These are phyloP conservation scores for Apiotrichum porosum DNA, from an alignment of 1,284 basidiomycete genomes.

Conservation along the genomic window DNA sequence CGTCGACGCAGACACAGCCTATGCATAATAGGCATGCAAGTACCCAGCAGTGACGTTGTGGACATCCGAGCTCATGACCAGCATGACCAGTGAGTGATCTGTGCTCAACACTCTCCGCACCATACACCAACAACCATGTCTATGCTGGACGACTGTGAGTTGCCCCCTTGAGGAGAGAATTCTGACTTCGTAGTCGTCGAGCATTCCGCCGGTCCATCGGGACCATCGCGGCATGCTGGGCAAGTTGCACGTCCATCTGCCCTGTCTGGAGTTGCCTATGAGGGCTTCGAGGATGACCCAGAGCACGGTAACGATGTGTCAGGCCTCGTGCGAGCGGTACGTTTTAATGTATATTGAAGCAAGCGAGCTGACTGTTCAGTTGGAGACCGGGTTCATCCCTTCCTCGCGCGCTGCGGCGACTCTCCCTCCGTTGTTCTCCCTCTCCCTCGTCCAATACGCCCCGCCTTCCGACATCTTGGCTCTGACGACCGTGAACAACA, in stretches of 20 bases:
- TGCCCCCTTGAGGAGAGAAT: neutral
- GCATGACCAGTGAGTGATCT: neutral
- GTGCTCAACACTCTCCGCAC: neutral
- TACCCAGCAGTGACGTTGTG: neutral
- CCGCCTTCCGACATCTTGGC: conserved; percentile 73
- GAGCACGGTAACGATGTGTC: conserved; percentile 24
- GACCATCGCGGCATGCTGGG: conserved; percentile 18
- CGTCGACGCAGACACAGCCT: no score
- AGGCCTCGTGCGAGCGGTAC: conserved; percentile 32
- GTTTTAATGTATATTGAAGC: no score
- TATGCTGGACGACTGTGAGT: conserved; percentile 84
- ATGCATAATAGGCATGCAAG: neutral
- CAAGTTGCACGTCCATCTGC: conserved; percentile 39
- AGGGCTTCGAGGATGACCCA: conserved; percentile 73
- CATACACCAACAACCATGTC: conserved; percentile 18
- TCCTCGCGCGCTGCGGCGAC: conserved; percentile 32
- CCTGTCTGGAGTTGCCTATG: conserved; percentile 64
- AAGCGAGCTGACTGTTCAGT: conserved; percentile 23
- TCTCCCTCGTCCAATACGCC: conserved; percentile 80
- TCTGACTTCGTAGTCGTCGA: conserved; percentile 63
- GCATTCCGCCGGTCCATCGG: conserved; percentile 60
- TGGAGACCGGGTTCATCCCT: conserved; percentile 50
- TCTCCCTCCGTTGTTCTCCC: conserved; percentile 68
- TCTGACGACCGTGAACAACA: conserved; percentile 76
- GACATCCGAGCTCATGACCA: neutral